A percentile compares a stretch with the other conserved stretches of the same genome.
Evolutionary conservation across 2,329 filamentous ascomycete genomes (phyloP).

Genomic region (Fusarium sp.): DNA sequence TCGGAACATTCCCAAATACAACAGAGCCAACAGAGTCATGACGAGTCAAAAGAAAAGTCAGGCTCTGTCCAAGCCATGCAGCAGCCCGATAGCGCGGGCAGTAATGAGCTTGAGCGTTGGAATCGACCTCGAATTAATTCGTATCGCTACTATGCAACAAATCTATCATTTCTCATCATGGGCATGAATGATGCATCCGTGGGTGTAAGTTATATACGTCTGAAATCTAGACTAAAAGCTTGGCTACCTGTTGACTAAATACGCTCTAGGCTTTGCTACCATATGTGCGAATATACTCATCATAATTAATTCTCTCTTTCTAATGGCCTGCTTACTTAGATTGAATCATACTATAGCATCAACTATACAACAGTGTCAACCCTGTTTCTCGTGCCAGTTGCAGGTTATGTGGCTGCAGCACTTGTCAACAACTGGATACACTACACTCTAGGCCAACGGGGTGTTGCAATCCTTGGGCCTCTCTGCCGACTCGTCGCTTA

Average conservation of each 20-base stretch:
- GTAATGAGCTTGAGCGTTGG: constrained; percentile 65
- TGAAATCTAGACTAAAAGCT: not conserved
- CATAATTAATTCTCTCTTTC: not conserved
- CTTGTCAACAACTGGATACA: constrained; percentile 75
- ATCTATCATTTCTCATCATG: constrained; percentile 73
- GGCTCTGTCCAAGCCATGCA: constrained; percentile 9
- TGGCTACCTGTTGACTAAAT: constrained; percentile 18
- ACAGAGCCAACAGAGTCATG: constrained; percentile 15
- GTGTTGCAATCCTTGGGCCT: constrained; percentile 76
- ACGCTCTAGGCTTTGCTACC: constrained; percentile 60
- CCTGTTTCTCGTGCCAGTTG: constrained; percentile 75
- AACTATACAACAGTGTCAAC: constrained; percentile 74
- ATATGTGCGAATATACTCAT: constrained; percentile 54
- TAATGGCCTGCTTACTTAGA: constrained; percentile 39
- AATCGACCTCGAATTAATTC: constrained; percentile 71
- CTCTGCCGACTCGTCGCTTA: constrained; percentile 74
- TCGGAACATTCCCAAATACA: not conserved
- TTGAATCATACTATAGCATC: constrained; percentile 68
- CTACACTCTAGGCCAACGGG: constrained; percentile 75
- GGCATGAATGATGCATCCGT: constrained; percentile 77
- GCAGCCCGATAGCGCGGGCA: constrained; percentile 11
- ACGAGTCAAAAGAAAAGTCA: constrained; percentile 18
- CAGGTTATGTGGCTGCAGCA: constrained; percentile 74
- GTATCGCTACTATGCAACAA: constrained; percentile 69
- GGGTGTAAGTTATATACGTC: constrained; percentile 63